Conservation (phyloP, 371 early-diverging fungal genomes). For the Mucor sp. region DNA sequence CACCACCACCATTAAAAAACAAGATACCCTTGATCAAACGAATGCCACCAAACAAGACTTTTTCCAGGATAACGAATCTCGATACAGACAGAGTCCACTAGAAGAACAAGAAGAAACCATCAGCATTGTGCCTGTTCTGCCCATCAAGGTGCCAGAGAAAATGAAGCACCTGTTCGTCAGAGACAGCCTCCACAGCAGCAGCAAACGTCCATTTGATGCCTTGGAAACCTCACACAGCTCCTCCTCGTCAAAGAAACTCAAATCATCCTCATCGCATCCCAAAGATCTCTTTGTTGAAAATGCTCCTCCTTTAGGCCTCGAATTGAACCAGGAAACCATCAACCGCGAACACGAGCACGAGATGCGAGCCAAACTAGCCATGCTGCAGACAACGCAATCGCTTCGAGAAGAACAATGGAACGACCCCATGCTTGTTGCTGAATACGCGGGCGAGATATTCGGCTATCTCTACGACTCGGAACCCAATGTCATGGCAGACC, state of each 20-base stretch:
- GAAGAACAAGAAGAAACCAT: conserved; percentile 6
- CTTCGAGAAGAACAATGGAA: conserved; percentile 55
- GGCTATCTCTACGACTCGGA: conserved; percentile 5
- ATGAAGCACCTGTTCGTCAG: conserved; percentile 11
- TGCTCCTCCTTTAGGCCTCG: conserved; percentile 10
- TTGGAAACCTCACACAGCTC: background rate
- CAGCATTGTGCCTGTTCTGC: conserved; percentile 33
- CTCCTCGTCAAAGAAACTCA: background rate
- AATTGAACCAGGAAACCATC: conserved; percentile 6
- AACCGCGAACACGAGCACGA: conserved; percentile 26
- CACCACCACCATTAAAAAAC: background rate
- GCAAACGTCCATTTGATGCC: background rate
- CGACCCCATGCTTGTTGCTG: conserved; percentile 91
- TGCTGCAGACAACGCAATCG: conserved; percentile 28
- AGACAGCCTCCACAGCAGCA: background rate
- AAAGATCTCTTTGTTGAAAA: background rate
- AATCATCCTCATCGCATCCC: background rate
- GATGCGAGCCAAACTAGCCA: conserved; percentile 13
- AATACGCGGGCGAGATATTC: conserved; percentile 91
- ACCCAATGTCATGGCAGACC: conserved; percentile 62
- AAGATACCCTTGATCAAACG: conserved; percentile 10
- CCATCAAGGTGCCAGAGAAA: conserved; percentile 29
- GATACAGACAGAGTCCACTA: conserved; percentile 13
- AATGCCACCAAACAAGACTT: conserved; percentile 15
- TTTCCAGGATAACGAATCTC: conserved; percentile 31